Base-by-base conservation (phyloP, 345 rosid genomes). In the Sonneratia caseolaris region DNA sequence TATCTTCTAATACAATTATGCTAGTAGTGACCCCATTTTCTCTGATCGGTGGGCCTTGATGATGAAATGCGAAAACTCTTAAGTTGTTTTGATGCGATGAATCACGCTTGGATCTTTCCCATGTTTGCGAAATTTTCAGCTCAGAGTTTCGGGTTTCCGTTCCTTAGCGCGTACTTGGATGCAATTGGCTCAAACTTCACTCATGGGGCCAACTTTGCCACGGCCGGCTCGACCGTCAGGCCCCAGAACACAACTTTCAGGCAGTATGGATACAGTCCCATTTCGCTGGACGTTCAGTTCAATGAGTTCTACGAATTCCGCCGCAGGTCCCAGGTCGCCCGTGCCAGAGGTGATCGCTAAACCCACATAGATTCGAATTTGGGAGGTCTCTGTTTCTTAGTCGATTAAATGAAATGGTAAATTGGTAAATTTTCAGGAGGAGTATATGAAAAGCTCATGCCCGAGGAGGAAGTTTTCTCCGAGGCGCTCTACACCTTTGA, bases 181-280 rank as follows among this genome's bases (percentile, higher is more conserved):
- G 80, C 97, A 0, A 79, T 91, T 21, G 98, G 98, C 18, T 82
- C 85, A 65, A 90, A 90, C 82, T 94, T 91, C 79, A 85, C 74
- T 64, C 85, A 88, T 21, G 98, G 98, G 21, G 97, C 92, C 73
- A 94, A 91, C 80, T 94, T 91, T 32, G 98, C 98, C 13, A 91
- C 97, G 0, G 95, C 95, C 1, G 98, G 96, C 12, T 94, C 98
- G 2, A 89, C 97, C 55, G 80, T 94, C 49, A 84, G 94, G 76
- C 94, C 91, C 49, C 87, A 81, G 70, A 91, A 91, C 84, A 73
- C 86, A 0, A 89, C 94, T 65, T 84, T 89, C 53, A 84, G 61
- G 3, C 91, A 91, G 42, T 82, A 87, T 49, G 97, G 97, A 3
- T 91, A 84, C 81, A 94, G 98, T 18, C 98, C 98, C 47, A 79